phyloP scores from a whole-genome alignment of 306 rosid genomes.

The Lupinus albus region DNA sequence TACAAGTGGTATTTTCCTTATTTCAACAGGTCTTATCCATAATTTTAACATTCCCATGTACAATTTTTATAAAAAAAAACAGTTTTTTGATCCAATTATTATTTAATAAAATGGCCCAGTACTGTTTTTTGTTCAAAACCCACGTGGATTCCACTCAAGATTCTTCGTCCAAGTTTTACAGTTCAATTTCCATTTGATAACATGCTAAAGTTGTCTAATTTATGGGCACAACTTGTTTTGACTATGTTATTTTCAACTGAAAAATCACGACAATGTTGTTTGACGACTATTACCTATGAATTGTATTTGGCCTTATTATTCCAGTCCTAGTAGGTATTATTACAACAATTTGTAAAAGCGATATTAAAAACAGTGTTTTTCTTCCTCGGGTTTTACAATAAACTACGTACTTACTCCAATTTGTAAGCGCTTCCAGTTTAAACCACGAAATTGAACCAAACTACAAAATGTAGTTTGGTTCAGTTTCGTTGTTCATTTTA shows the following conservation, averaged over 20 bases:
- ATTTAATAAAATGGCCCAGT: neutral
- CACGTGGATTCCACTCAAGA: conserved; percentile 45
- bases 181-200: conserved; percentile 14
- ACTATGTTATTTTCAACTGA: neutral
- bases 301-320: conserved; percentile 28
- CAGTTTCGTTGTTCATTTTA: no score
- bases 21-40: conserved; percentile 52
- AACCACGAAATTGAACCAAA: no score
- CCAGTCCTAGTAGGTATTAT: neutral
- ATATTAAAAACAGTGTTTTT: neutral
- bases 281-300: conserved; percentile 19
- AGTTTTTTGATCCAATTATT: neutral
- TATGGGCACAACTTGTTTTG: conserved; percentile 13
- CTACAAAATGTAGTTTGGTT: no score
- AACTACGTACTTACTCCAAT: no score
- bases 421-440: no score
- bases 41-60: neutral
- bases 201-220: conserved; percentile 10
- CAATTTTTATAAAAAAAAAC: neutral
- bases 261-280: conserved; percentile 2
- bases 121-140: conserved; percentile 34
- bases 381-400: neutral
- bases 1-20: conserved; percentile 30
- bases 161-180: conserved; percentile 2
- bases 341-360: neutral